Percentiles rank a stretch among this genome's conserved stretches.
These are phyloP conservation scores for Ophiostoma pallidulum DNA, from an alignment of 2,329 filamentous ascomycete genomes.

Conservation along the genomic window DNA sequence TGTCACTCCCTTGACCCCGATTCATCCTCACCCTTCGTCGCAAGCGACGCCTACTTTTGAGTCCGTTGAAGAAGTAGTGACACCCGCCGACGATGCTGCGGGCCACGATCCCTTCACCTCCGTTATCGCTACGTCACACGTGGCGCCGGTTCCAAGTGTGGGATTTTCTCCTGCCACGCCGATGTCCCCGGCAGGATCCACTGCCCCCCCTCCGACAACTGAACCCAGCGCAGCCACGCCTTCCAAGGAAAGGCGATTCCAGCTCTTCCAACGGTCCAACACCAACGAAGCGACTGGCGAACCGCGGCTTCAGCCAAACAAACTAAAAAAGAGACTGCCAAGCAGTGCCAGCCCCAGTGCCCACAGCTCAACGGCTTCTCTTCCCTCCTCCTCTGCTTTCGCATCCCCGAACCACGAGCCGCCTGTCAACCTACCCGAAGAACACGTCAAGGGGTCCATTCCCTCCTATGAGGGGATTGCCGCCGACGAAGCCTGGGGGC, in stretches of 20 bases:
- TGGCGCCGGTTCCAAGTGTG: background rate
- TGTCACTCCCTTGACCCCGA: conserved; percentile 26
- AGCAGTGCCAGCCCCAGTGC: conserved; percentile 75
- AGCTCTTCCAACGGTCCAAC: conserved; percentile 63
- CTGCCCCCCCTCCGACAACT: background rate
- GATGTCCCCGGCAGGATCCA: conserved; percentile 17
- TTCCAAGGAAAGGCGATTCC: conserved; percentile 56
- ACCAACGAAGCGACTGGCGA: conserved; percentile 46
- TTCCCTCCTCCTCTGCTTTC: conserved; percentile 40
- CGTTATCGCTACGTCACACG: background rate
- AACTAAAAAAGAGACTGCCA: conserved; percentile 73
- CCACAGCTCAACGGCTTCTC: conserved; percentile 77
- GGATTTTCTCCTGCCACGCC: conserved; percentile 8
- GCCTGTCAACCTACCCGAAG: conserved; percentile 8
- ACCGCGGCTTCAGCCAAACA: conserved; percentile 66
- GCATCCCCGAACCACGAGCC: conserved; percentile 38
- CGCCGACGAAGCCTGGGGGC: background rate
- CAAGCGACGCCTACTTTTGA: conserved; percentile 35
- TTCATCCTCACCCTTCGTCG: conserved; percentile 35
- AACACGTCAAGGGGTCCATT: background rate
- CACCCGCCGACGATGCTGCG: conserved; percentile 22
- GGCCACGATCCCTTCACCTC: background rate
- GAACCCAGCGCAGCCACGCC: conserved; percentile 35
- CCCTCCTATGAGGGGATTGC: background rate
- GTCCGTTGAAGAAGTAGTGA: conserved; percentile 28